These are phyloP conservation scores for Blastomyces silverae DNA, from an alignment of 2,329 filamentous ascomycete genomes.

Conservation along the genomic window DNA sequence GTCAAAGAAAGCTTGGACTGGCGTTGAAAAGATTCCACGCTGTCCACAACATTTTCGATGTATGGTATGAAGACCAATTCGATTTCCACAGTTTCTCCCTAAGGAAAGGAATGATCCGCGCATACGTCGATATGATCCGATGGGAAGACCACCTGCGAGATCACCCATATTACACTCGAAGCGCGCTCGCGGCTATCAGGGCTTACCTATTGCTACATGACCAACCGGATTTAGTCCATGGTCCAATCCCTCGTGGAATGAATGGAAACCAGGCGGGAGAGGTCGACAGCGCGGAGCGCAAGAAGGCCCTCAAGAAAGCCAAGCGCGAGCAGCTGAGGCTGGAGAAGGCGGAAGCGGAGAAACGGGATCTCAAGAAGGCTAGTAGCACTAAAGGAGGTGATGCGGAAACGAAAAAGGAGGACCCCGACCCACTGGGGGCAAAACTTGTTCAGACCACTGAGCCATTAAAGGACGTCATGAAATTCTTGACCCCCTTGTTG, in stretches of 20 bases:
- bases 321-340: slow-evolving; percentile 69
- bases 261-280: slow-evolving; percentile 47
- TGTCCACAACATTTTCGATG: slow-evolving; percentile 86
- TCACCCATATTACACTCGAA: slow-evolving; percentile 85
- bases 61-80: slow-evolving; percentile 97
- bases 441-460: slow-evolving; percentile 74
- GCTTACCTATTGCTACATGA: slow-evolving; percentile 76
- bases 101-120: slow-evolving; percentile 90
- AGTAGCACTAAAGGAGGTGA: slow-evolving; percentile 52
- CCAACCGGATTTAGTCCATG: slow-evolving; percentile 59
- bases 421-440: slow-evolving; percentile 76
- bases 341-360: slow-evolving; percentile 73
- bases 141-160: slow-evolving; percentile 91
- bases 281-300: slow-evolving; percentile 58
- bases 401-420: slow-evolving; percentile 70
- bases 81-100: slow-evolving; percentile 98
- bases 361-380: slow-evolving; percentile 76
- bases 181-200: slow-evolving; percentile 71
- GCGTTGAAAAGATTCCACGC: slow-evolving; percentile 88
- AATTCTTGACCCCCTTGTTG: slow-evolving; percentile 73
- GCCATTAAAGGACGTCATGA: slow-evolving; percentile 78
- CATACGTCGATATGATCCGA: slow-evolving; percentile 91
- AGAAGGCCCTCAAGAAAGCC: slow-evolving; percentile 85
- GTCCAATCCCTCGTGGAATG: slow-evolving; percentile 51
- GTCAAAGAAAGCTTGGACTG: slow-evolving; percentile 73